Evolutionary conservation across 768 basidiomycete genomes (phyloP).

Genomic region (Vishniacozyma victoriae): DNA sequence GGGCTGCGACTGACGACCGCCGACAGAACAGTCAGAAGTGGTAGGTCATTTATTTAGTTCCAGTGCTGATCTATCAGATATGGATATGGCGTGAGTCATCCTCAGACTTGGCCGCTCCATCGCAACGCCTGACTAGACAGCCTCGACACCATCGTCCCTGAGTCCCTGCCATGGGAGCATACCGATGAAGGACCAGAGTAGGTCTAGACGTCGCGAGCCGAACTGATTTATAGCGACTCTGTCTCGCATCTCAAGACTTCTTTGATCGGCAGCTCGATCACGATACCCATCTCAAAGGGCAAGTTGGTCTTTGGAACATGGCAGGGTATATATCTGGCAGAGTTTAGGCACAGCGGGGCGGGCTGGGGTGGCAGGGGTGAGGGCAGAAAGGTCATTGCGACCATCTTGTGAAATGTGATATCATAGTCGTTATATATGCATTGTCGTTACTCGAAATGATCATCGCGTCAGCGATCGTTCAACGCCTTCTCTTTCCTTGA

Average conservation of each 20-base stretch:
- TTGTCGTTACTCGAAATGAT: too few relatives aligned
- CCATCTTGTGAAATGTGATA: conserved; percentile 26
- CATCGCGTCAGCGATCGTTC: too few relatives aligned
- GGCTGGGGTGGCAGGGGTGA: conserved; percentile 35
- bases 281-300: conserved; percentile 74
- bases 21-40: background rate
- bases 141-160: conserved; percentile 84
- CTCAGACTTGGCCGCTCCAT: background rate
- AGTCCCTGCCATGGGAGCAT: conserved; percentile 72
- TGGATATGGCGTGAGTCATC: conserved; percentile 90
- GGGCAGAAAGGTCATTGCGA: conserved; percentile 38
- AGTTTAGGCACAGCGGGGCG: conserved; percentile 47
- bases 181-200: conserved; percentile 90
- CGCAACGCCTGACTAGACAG: conserved; percentile 38
- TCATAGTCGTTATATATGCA: too few relatives aligned
- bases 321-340: conserved; percentile 90
- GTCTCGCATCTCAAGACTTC: conserved; percentile 88
- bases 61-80: conserved; percentile 55
- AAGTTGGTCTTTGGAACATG: conserved; percentile 79
- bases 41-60: background rate
- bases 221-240: conserved; percentile 58
- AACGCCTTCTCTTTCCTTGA: too few relatives aligned
- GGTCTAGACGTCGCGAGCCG: conserved; percentile 37
- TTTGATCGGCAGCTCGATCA: conserved; percentile 73
- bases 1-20: background rate